Conservation (phyloP, 495 filamentous ascomycete genomes). For the Xylaria bambusicola region DNA sequence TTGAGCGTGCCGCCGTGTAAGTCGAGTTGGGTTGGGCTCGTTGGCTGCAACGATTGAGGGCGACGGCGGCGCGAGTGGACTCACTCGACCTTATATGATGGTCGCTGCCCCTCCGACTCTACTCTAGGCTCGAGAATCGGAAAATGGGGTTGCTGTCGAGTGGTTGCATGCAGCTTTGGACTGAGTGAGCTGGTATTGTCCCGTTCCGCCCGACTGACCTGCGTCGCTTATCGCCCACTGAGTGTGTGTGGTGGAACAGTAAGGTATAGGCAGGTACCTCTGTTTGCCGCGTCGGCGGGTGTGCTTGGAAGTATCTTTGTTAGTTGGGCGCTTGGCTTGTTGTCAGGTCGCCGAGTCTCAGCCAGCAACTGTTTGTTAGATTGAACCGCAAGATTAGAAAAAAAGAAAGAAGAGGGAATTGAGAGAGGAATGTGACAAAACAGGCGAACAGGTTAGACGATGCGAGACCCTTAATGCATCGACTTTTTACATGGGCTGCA, state of each 20-base stretch:
- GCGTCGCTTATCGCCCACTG: conserved; percentile 1
- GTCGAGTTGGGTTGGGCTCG: conserved; percentile 15
- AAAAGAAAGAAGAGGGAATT: conserved; percentile 9
- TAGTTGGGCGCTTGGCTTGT: not conserved
- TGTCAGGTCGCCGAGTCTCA: conserved; percentile 5
- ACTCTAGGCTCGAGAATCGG: not conserved
- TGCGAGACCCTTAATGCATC: conserved; percentile 33
- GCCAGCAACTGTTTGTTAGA: not conserved
- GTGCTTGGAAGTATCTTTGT: not conserved
- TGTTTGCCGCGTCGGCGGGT: not conserved
- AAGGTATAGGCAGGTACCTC: conserved; percentile 10
- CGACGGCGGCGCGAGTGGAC: conserved; percentile 11
- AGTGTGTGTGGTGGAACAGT: not conserved
- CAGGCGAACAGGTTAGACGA: conserved; percentile 15
- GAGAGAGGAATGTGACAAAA: conserved; percentile 10
- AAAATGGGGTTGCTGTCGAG: conserved; percentile 3
- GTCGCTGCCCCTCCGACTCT: conserved; percentile 9
- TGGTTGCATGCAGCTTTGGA: conserved; percentile 11
- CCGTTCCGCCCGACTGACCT: conserved; percentile 5
- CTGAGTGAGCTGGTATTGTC: conserved; percentile 12
- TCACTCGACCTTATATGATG: conserved; percentile 6
- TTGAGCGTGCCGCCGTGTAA: conserved; percentile 20
- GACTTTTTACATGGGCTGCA: conserved; percentile 27
- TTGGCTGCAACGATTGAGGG: not conserved
- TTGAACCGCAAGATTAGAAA: conserved; percentile 7